phyloP scores from a whole-genome alignment of 257 asterid species.

The Avicennia marina region DNA sequence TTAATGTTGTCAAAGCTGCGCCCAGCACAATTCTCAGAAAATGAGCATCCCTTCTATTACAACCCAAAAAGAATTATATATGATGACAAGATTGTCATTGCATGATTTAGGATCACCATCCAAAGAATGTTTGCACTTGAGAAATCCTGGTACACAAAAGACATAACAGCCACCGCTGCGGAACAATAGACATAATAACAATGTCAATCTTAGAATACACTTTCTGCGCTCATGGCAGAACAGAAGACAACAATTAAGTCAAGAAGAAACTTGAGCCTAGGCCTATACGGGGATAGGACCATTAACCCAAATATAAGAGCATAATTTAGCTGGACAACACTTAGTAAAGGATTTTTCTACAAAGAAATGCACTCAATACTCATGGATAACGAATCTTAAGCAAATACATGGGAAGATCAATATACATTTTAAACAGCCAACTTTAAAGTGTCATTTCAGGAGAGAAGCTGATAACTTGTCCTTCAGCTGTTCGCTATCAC shows the following conservation, averaged over 20 bases:
- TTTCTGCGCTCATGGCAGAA: background rate
- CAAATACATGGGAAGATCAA: slow-evolving; percentile 5
- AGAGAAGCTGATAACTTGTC: slow-evolving; percentile 67
- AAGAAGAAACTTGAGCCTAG: background rate
- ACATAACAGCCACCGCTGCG: too few relatives aligned
- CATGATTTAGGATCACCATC: too few relatives aligned
- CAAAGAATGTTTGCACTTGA: too few relatives aligned
- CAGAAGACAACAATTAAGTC: background rate
- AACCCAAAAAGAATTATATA: too few relatives aligned
- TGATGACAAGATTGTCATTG: too few relatives aligned
- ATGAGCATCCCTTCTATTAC: too few relatives aligned
- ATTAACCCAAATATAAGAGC: slow-evolving; percentile 15
- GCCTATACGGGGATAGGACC: background rate
- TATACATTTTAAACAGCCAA: slow-evolving; percentile 16
- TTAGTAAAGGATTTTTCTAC: slow-evolving; percentile 3
- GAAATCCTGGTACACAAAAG: too few relatives aligned
- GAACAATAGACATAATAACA: background rate
- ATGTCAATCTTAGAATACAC: too few relatives aligned
- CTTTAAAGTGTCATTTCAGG: slow-evolving; percentile 27
- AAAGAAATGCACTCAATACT: slow-evolving; percentile 9
- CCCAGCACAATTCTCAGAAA: too few relatives aligned
- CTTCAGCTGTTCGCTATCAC: slow-evolving; percentile 58
- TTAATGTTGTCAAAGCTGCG: too few relatives aligned
- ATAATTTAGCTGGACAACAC: slow-evolving; percentile 6
- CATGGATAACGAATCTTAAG: background rate